A percentile compares a stretch with the other conserved stretches of the same genome.
These are phyloP conservation scores for Annona squamosa DNA, from an alignment of 164 flowering plant genomes.

Conservation along the genomic window DNA sequence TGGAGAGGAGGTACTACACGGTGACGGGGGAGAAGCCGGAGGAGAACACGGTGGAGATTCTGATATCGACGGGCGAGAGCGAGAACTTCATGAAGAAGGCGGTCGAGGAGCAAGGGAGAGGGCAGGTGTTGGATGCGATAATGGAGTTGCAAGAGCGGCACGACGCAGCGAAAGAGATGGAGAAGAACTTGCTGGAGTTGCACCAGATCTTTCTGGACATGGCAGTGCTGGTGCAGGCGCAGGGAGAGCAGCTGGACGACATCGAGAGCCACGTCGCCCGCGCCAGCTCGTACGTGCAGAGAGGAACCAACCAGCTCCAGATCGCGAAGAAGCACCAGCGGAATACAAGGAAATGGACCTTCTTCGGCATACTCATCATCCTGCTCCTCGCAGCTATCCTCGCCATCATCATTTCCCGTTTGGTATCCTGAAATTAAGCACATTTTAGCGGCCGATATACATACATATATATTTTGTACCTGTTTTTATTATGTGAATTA, in stretches of 20 bases:
- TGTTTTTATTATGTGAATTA: too few relatives aligned
- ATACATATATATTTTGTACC: too few relatives aligned
- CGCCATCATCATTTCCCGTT: constrained; percentile 1
- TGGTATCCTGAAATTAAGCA: not conserved
- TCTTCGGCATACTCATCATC: constrained; percentile 21
- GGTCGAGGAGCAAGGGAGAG: constrained; percentile 28
- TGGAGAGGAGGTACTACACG: constrained; percentile 24
- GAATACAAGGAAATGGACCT: constrained; percentile 32
- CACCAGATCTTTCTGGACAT: constrained; percentile 34
- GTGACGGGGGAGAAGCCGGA: constrained; percentile 29
- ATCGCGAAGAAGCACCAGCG: constrained; percentile 25
- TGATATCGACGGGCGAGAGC: constrained; percentile 28
- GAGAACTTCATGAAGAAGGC: constrained; percentile 24
- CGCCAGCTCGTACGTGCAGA: constrained; percentile 24
- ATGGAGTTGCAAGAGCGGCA: constrained; percentile 31
- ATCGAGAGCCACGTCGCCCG: constrained; percentile 28
- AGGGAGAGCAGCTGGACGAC: constrained; percentile 30
- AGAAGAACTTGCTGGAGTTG: constrained; percentile 23
- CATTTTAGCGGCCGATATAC: too few relatives aligned
- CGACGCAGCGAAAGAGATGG: constrained; percentile 30
- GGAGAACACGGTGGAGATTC: constrained; percentile 17
- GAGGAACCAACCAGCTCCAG: constrained; percentile 21
- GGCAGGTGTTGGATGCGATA: constrained; percentile 21
- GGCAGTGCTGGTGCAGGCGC: constrained; percentile 20
- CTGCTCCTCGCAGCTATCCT: constrained; percentile 22